Evolutionary conservation across 1,284 basidiomycete genomes (phyloP).

Genomic region (Apiotrichum domesticum): DNA sequence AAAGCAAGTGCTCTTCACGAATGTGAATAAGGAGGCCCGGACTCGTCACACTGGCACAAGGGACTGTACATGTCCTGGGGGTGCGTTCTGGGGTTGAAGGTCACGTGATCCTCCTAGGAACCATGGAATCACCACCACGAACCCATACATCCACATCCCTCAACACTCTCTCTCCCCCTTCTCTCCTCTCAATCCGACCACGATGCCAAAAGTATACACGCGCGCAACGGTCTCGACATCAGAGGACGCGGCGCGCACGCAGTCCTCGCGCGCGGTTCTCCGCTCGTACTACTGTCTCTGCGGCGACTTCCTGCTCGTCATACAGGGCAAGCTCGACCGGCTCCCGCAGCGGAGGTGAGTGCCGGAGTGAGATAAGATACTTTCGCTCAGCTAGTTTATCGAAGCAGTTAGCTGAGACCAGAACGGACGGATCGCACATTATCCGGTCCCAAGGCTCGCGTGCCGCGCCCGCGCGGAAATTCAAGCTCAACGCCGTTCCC

Average conservation of each 20-base stretch:
- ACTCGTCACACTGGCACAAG: too few relatives aligned
- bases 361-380: too few relatives aligned
- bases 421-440: slow-evolving; percentile 42
- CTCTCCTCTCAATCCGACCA: too few relatives aligned
- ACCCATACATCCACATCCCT: too few relatives aligned
- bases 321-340: slow-evolving; percentile 44
- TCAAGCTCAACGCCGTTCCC: slow-evolving; percentile 44
- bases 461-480: slow-evolving; percentile 39
- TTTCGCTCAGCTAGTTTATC: too few relatives aligned
- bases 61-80: too few relatives aligned
- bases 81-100: too few relatives aligned
- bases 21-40: too few relatives aligned
- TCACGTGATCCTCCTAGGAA: too few relatives aligned
- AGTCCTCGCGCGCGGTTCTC: slow-evolving; percentile 41
- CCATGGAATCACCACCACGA: too few relatives aligned
- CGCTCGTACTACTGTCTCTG: slow-evolving; percentile 48
- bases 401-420: slow-evolving; percentile 4
- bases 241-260: slow-evolving; percentile 36
- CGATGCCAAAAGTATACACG: slow-evolving; percentile 47
- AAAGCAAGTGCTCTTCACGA: too few relatives aligned
- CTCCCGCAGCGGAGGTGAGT: slow-evolving; percentile 41
- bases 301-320: slow-evolving; percentile 47
- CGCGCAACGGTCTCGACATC: slow-evolving; percentile 43
- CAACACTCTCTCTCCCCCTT: too few relatives aligned
- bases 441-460: slow-evolving; percentile 32